Base-by-base conservation (phyloP, 2,329 filamentous ascomycete genomes). In the Xylariaceae sp. region DNA sequence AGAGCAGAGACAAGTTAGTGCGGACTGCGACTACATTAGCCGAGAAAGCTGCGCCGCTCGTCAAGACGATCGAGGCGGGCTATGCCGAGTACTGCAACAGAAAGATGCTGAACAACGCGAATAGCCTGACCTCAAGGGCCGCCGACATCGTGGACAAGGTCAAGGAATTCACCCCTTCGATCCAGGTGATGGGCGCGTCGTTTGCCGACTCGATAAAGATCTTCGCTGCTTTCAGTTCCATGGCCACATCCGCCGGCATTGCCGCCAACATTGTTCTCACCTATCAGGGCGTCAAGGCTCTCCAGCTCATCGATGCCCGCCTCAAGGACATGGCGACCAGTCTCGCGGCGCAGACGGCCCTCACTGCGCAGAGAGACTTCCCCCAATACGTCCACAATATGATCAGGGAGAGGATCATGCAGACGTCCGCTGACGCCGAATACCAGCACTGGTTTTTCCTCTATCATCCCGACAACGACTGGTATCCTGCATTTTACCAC, bases 391-490 rank as follows among this genome's bases (percentile, higher is more conserved):
- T 72, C 12, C 66, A 70, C 42, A 67, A 70, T 34, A 71, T 72
- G 70, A 62, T 72, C 29, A 58, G 64, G n/a, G 70, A 72, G 59
- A 63, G 70, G 6, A 61, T 72, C 29, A 64, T 60, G 4, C 67
- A 71, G 53, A 69, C 69, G 3, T 61, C 64, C 6, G 60, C 62
- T 30, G 69, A 72, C 26, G 60, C 61, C 1, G 54, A 62, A 5
- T 45, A 39, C 32, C 49, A 47, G 4, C 72, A 74, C 53, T 68
- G 69, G 64, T 73, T 73, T 56, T 74, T 74, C 35, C 63, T 74
- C 2, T 74, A 69, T 37, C 72, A 74, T 32, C 72, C 72, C 1
- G 72, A 74, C 37, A 72, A 70, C 41, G 70, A 72, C 47, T 74
- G 72, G 72, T 72, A 74, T 42, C 69, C 71, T 9, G 68, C 67